Evolutionary conservation across 2,329 filamentous ascomycete genomes (phyloP).

Genomic region (Cladosporium cucumerinum): DNA sequence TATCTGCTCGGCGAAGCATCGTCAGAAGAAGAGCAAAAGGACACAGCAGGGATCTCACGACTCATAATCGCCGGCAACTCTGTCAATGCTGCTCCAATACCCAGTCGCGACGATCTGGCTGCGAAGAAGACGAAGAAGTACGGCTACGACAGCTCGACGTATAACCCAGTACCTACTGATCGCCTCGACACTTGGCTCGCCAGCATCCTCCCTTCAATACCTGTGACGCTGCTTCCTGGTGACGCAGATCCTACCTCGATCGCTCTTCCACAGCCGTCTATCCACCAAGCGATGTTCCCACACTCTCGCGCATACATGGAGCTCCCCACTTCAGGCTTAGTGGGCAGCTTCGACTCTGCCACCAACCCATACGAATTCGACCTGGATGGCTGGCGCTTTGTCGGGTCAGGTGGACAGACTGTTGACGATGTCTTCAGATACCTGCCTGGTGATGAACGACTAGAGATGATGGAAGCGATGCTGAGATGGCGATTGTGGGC

Average conservation of each 20-base stretch:
- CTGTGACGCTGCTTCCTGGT: slow-evolving; percentile 85
- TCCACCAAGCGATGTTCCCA: slow-evolving; percentile 90
- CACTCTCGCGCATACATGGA: slow-evolving; percentile 65
- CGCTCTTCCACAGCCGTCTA: slow-evolving; percentile 85
- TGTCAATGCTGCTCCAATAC: slow-evolving; percentile 53
- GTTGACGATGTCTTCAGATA: slow-evolving; percentile 94
- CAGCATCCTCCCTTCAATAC: slow-evolving; percentile 77
- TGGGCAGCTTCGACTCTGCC: slow-evolving; percentile 79
- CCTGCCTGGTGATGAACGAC: slow-evolving; percentile 65
- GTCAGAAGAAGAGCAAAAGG: slow-evolving; percentile 56
- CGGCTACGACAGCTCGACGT: slow-evolving; percentile 84
- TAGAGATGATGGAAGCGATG: slow-evolving; percentile 93
- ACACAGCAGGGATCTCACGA: slow-evolving; percentile 68
- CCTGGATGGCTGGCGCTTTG: slow-evolving; percentile 81
- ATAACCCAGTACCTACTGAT: slow-evolving; percentile 81
- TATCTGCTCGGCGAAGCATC: slow-evolving; percentile 82
- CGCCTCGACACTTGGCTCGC: slow-evolving; percentile 81
- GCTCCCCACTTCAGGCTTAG: slow-evolving; percentile 36
- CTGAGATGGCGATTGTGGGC: slow-evolving; percentile 87
- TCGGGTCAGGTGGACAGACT: slow-evolving; percentile 88
- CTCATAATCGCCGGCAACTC: slow-evolving; percentile 92
- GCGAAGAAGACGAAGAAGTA: slow-evolving; percentile 69
- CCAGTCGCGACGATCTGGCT: slow-evolving; percentile 45
- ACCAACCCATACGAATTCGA: slow-evolving; percentile 94
- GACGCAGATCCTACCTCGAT: slow-evolving; percentile 82